Evolutionary conservation across 2,329 filamentous ascomycete genomes (phyloP), one percentile per base, ranked within the genome.

Genomic region (Pyrenophora graminea): DNA sequence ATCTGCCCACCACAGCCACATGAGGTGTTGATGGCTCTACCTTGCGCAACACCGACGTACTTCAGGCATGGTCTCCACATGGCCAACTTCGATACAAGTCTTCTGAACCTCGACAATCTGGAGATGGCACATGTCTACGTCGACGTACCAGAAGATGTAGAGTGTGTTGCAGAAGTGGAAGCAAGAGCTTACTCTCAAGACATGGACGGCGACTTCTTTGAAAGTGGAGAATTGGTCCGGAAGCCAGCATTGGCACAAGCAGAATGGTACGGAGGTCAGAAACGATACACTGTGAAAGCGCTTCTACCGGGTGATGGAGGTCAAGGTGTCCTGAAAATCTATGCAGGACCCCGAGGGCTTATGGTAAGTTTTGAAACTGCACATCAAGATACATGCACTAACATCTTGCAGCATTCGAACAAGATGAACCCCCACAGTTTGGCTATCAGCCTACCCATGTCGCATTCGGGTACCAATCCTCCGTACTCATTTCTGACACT

Each of bases 401-500:
- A 72, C 51, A 7, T 9, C n/a, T 10, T 9, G 6, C 30, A 77
- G 75, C 94, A 97, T 76, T 95, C 90, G 58, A 93, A 94, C 78
- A 94, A 94, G 72, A 90, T 97, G 70, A 97, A 97, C 48, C 92
- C 94, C 6, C 93, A 99, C 68, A 87, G 92, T 2, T 78, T 99
- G 46, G 92, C 93, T 0, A 87, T 97, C 59, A 86, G 91, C 3
- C 76, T 99, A n/a, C 93, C 94, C 1, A 86, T 99, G 44, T 83
- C 91, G 32, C 94, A 99, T 73, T 88, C 85, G 0, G 94, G 94
- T 53, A 89, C 93, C 63, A 99, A 99, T 68, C 94, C 94, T 3
- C 85, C 90, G 0, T 99, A 96, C 73, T 91, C 96, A 52, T 99
- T 97, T 73, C 82, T 97, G 39, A 88, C 88, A 33, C 85, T 94